Conservation (phyloP, 2,329 filamentous ascomycete genomes). For the Camillea tinctor region DNA sequence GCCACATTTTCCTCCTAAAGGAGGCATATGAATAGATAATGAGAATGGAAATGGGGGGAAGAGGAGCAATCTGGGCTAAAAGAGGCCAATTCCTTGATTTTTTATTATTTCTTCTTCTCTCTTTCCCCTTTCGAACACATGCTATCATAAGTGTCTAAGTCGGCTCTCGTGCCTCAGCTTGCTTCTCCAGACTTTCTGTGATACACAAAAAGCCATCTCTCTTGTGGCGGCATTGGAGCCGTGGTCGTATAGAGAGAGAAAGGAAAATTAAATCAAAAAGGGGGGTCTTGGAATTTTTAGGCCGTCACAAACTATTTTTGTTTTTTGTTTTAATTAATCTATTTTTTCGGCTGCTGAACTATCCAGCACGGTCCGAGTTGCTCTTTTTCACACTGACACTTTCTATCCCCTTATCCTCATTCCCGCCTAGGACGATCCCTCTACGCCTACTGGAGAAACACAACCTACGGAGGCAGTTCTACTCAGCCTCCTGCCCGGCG, state of each 20-base stretch:
- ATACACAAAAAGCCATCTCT: background rate
- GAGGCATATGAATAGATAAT: too few relatives aligned
- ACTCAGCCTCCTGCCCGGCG: background rate
- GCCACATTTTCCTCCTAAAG: background rate
- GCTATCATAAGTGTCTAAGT: background rate
- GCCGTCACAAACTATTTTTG: too few relatives aligned
- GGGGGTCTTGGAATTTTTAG: background rate
- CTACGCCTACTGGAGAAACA: background rate
- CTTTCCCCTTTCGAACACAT: background rate
- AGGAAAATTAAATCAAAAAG: background rate
- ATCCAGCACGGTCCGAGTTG: background rate
- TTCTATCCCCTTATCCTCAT: too few relatives aligned
- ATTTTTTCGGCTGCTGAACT: background rate
- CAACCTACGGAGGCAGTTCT: background rate
- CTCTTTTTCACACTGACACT: background rate
- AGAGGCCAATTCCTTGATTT: background rate
- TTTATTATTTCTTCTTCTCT: background rate
- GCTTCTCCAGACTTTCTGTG: background rate
- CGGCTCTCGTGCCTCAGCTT: background rate
- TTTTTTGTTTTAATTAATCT: background rate
- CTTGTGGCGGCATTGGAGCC: background rate
- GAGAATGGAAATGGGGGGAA: too few relatives aligned
- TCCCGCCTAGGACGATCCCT: too few relatives aligned
- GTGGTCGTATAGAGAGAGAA: too few relatives aligned
- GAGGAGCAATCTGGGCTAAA: background rate